Base-by-base conservation (phyloP, 106 monocot genomes). In the Dioscorea zingiberensis region DNA sequence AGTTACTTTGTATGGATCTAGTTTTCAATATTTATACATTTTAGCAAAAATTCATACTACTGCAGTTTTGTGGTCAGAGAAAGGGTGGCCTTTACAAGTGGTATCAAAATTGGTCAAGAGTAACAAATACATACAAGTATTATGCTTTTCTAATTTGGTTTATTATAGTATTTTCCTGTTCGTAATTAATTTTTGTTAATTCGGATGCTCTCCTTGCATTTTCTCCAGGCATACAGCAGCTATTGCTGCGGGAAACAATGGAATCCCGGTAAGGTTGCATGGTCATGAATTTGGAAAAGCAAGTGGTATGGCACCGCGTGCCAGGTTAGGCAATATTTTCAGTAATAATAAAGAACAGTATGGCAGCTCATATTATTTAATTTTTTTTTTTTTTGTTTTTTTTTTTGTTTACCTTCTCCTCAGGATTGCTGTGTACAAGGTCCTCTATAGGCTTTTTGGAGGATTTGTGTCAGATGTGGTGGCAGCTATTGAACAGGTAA, bases 351-450 rank as follows among this genome's bases (percentile, higher is more conserved):
- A 13, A 47, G 46, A 47, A 47, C 46, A 47, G 46, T 47, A 47
- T 13, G 46, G 13, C 46, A 8, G 7, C 13, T 47, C 46, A 47
- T 47, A 13, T 47, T 8, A 8, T 13, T 8, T 47, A 7, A 47
- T 47, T 7, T 7, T 47, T 47, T 47, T 7, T 8, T 8, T 63
- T 58, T n/a, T 65, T n/a, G n/a, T 6, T 44, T 29, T 27, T 44
- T 23, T 28, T 81, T 59, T 18, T 22, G 72, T 1, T n/a, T 44
- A 4, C 47, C 21, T 57, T 5, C 12, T 73, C 54, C 44, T 25
- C 76, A 95, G 95, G 75, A 88, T 95, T 75, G 91, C 95, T 68
- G 83, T 88, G 22, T 95, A 95, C 83, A 95, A 95, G 74, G 95
- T 85, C 60, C 83, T 95, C 4, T 95, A 95, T 67, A 78, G 91